These are phyloP conservation scores for Arabidopsis hybrid DNA, from an alignment of 441 rosid species.

Conservation along the genomic window DNA sequence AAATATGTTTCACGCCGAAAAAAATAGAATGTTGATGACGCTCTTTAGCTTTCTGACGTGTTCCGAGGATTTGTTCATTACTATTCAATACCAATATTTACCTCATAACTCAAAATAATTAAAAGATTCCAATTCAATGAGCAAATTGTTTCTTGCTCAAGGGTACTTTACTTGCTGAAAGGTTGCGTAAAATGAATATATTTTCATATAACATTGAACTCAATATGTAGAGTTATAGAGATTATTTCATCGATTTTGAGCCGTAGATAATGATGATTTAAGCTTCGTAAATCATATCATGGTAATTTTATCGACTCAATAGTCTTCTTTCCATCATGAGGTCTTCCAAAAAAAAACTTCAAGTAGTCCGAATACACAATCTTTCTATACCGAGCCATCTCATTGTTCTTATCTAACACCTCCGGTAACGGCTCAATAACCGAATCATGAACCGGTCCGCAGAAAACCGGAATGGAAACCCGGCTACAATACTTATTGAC, in stretches of 20 bases:
- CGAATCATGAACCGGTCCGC: constrained; percentile 47
- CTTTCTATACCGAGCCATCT: constrained; percentile 45
- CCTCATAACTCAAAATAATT: neutral
- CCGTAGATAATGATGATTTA: too few relatives aligned
- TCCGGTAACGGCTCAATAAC: constrained; percentile 47
- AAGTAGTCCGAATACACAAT: constrained; percentile 49
- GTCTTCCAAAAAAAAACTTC: constrained; percentile 46
- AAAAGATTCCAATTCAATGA: neutral
- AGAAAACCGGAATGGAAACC: constrained; percentile 53
- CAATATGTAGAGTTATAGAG: neutral
- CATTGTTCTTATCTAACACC: constrained; percentile 42
- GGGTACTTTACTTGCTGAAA: neutral
- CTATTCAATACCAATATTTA: neutral
- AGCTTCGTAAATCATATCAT: neutral
- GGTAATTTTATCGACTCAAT: constrained; percentile 42
- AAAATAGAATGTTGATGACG: neutral
- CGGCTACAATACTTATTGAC: constrained; percentile 44
- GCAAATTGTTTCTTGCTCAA: neutral
- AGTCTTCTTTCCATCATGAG: constrained; percentile 54
- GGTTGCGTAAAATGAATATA: neutral
- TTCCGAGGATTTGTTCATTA: neutral
- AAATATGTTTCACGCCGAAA: neutral
- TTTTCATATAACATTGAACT: neutral
- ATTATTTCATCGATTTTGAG: neutral
- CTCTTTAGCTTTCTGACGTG: neutral